Base-by-base conservation (phyloP, 2,329 filamentous ascomycete genomes). In the Fusarium transvaalense region DNA sequence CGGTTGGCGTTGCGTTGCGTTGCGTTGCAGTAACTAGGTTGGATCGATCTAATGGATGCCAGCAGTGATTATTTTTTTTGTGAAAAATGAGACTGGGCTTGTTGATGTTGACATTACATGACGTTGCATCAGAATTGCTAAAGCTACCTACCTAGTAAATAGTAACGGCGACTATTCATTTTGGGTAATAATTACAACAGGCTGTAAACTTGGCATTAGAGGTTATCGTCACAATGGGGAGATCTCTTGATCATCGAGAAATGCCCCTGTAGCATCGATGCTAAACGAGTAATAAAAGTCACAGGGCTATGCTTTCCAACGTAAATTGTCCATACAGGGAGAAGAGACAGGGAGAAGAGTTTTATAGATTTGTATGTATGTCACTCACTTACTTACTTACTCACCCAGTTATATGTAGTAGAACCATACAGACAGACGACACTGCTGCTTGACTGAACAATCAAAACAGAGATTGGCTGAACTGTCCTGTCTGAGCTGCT, bases 51-150 rank as follows among this genome's bases (percentile, higher is more conserved):
- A 70, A 52, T 37, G 45, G 68, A 52, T 37, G 45, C 47, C 54
- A 61, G 34, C 46, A 56, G 15, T 34, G 25, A 19, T 15, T 35
- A 21, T 46, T 69, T 35, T 27, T 46, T 69, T 47, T 66, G 17
- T 59, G 62, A 67, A 42, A 56, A 67, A 38, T 58, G 42, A 70
- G 62, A 64, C 46, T 50, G 47, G 51, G 58, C 38, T 51, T 59
- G 48, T 45, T 29, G 42, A 37, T 68, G 60, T 68, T 65, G 66
- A 56, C 65, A 61, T 68, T 54, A 66, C 52, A 61, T 68, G 59
- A 66, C 52, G 66, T 68, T 68, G 55, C 64, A 68, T 71, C 29
- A 25, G 23, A 21, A 45, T 21, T 29, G 54, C 23, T 19, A 64
- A 60, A 32, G 42, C 29, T n/a, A n/a, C n/a, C n/a, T n/a, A n/a